Evolutionary conservation across 192 early-diverging fungal genomes (phyloP), one percentile per base, ranked within the genome.

Genomic region (Coemansia sp.): DNA sequence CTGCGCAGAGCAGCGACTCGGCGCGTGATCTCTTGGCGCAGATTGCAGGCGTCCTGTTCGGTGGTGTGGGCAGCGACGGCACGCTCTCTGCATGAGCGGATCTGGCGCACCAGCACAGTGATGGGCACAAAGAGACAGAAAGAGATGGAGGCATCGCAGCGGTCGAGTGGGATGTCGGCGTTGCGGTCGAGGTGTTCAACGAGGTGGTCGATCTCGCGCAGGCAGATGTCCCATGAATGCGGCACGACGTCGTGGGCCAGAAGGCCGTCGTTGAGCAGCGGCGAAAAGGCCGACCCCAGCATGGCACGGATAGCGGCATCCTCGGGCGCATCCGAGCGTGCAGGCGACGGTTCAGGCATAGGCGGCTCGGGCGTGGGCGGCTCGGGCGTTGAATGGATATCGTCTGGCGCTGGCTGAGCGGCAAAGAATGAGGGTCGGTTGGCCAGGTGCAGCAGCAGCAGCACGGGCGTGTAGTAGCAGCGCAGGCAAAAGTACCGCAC

Each of bases 341-440:
- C 39, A 12, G 63, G 59, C 27, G 41, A 43, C 39, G 65, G 70
- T 4, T 22, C 26, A 2, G 46, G 46, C 26, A 14, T 7, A 14
- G 46, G 46, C 10, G 46, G 29, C 29, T n/a, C n/a, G n/a, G 29
- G 29, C 12, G 46, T 27, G 15, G 46, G 46, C 26, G 24, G 29
- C 29, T n/a, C n/a, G n/a, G 29, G 29, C 12, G 46, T 27, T 4
- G 46, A 26, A n/a, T n/a, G n/a, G n/a, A n/a, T n/a, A n/a, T n/a
- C 26, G 24, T 12, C 21, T 24, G 43, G 43, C 21, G 43, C 14
- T 1, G 46, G 46, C 46, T 26, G 24, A 4, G 46, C 14, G 26
- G 63, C 53, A 24, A 72, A 72, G 41, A 72, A 72, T 27, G 76
- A 79, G 43, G 76, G 76, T 5, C 76, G 69, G 59, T 79, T 79